Conservation (phyloP, 345 rosid genomes). For the rapeseed (Brassica napus) region Da-Ae NC_063434.1:14472001-14472500, state of each 20-base stretch:
- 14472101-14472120: constrained; percentile 31
- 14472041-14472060: constrained; percentile 53
- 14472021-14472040: constrained; percentile 74
- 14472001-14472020: constrained; percentile 90
- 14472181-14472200: background rate
- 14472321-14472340: background rate
- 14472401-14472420: constrained; percentile 64
- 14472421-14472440: constrained; percentile 68
- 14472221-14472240: constrained; percentile 5
- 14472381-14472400: constrained; percentile 66
- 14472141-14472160: constrained; percentile 37
- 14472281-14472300: constrained; percentile 78
- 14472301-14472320: constrained; percentile 45
- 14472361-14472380: background rate
- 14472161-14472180: constrained; percentile 19
- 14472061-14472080: constrained; percentile 30
- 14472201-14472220: background rate
- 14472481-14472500: constrained; percentile 78
- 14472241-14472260: constrained; percentile 46
- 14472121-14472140: constrained; percentile 43
- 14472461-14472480: constrained; percentile 86
- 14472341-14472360: background rate
- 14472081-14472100: constrained; percentile 8
- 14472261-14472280: constrained; percentile 63
- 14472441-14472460: constrained; percentile 58